These are phyloP conservation scores for Volvox africanus DNA, from an alignment of 139 green algal genomes.

Conservation along the genomic window DNA sequence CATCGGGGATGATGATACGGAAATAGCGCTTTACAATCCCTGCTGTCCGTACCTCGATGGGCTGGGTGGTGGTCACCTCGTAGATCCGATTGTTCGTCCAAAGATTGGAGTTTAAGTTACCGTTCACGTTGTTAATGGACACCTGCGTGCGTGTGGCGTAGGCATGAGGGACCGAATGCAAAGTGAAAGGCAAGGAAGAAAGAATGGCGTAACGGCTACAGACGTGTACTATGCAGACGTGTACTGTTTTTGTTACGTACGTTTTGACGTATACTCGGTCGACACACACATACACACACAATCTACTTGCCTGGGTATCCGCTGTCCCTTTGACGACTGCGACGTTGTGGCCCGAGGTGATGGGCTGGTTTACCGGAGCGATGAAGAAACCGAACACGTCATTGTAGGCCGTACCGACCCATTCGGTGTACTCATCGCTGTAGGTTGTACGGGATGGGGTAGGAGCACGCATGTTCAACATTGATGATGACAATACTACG, in stretches of 20 bases:
- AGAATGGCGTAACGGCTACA: background rate
- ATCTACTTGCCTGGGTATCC: slow-evolving; percentile 5
- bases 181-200: background rate
- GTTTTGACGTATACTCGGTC: too few relatives aligned
- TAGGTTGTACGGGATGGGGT: too few relatives aligned
- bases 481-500: too few relatives aligned
- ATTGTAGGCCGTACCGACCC: slow-evolving; percentile 46
- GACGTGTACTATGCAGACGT: background rate
- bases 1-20: too few relatives aligned
- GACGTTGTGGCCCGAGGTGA: slow-evolving; percentile 43
- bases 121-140: slow-evolving; percentile 51
- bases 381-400: slow-evolving; percentile 56
- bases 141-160: background rate
- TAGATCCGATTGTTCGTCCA: slow-evolving; percentile 31
- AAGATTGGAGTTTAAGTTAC: background rate
- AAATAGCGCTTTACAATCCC: too few relatives aligned
- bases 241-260: background rate
- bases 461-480: too few relatives aligned
- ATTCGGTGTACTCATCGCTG: slow-evolving; percentile 40
- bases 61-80: background rate
- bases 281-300: too few relatives aligned
- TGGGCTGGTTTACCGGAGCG: background rate
- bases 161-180: background rate
- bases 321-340: slow-evolving; percentile 25
- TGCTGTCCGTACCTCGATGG: background rate